Base-by-base conservation (phyloP, 495 filamentous ascomycete species). In the Xanthoparmelia taractica region DNA sequence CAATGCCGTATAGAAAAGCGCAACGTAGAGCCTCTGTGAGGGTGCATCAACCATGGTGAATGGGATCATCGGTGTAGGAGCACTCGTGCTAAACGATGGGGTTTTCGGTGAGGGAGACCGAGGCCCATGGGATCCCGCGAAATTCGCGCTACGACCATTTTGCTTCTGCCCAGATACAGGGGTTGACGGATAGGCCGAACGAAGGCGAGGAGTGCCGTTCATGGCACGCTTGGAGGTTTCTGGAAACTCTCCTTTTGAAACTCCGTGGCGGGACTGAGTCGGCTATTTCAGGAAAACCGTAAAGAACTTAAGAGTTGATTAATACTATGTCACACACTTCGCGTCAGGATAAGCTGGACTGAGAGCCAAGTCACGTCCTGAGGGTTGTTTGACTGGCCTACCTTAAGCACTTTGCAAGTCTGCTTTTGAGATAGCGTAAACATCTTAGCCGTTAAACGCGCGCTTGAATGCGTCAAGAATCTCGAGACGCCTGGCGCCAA, bases 21-120 rank as follows among this genome's bases (percentile, higher is more conserved):
- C 76, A 43, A 91, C 87, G 72, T 95, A 97, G 54, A 94, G 79
- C 33, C 94, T 83, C 75, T 98, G 94, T 18, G 86, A 87, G 4
- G 94, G 91, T 27, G 89, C 89, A 76, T 97, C 94, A 66, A 97
- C 75, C 43, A 94, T 70, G 54, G 79, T 76, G 57, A 86, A 75
- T 11, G 91, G 88, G 65, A 97, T 88, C 43, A 91, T 71, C n/a
- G 92, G 91, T 65, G 73, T 65, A 47, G 66, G 67, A 48, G 71
- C 65, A 69, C 71, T 72, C 12, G 36, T 31, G 25, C 58, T 36
- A 36, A 47, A 20, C 8, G 43, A 38, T 38, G 50, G 20, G 17
- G 37, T 17, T 34, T 50, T 29, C 15, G 55, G 47, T 59, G 68
- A 61, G 33, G 67, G 43, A 64, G 74, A 66, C 47, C 66, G 70